A percentile compares a stretch with the other conserved stretches of the same genome.
These are phyloP conservation scores for Pyricularia pennisetigena DNA, from an alignment of 2,329 filamentous ascomycete species.

Conservation along the genomic window DNA sequence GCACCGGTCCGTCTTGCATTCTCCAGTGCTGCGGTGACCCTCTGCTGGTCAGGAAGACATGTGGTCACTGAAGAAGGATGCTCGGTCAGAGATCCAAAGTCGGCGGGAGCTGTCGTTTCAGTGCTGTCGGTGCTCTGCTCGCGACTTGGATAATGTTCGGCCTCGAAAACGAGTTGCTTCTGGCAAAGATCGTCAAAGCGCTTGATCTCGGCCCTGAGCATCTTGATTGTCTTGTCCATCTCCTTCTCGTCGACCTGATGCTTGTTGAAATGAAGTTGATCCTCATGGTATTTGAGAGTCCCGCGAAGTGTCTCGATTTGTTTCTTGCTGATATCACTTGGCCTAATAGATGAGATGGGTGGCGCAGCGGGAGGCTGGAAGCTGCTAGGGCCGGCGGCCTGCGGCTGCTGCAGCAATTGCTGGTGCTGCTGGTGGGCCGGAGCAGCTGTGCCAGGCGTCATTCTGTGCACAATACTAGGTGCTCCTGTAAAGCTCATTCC, in stretches of 20 bases:
- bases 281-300: conserved; percentile 46
- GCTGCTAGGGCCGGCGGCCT: conserved; percentile 3
- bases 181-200: conserved; percentile 36
- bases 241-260: conserved; percentile 51
- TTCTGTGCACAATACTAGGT: not conserved
- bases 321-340: conserved; percentile 50
- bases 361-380: conserved; percentile 22
- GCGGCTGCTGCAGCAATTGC: conserved; percentile 5
- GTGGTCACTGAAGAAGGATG: not conserved
- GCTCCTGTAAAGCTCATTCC: conserved; percentile 7
- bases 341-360: conserved; percentile 48
- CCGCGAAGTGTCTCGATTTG: conserved; percentile 41
- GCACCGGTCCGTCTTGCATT: conserved; percentile 8
- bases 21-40: conserved; percentile 3
- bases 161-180: conserved; percentile 35
- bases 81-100: not conserved
- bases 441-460: conserved; percentile 1
- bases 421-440: conserved; percentile 10
- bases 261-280: conserved; percentile 50
- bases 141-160: conserved; percentile 27
- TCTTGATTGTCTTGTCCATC: conserved; percentile 36
- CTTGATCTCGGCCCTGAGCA: conserved; percentile 22
- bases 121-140: conserved; percentile 14
- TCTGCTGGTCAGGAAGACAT: conserved; percentile 2
- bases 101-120: conserved; percentile 3